A percentile compares a stretch with the other conserved stretches of the same genome.
Evolutionary conservation across 192 early-diverging fungal species (phyloP).

Genomic region (Linnemannia zychae): DNA sequence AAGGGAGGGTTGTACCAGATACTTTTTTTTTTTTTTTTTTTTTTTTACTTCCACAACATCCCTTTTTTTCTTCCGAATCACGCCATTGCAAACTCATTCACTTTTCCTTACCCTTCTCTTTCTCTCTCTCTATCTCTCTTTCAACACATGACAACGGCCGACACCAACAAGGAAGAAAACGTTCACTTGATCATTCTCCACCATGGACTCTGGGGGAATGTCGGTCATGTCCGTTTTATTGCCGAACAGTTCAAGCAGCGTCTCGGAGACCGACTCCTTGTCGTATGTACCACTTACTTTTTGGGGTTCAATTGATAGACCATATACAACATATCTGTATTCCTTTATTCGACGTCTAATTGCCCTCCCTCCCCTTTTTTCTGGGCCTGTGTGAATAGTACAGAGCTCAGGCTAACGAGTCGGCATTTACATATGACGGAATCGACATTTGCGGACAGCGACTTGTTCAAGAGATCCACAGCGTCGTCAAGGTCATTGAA

Average conservation of each 20-base stretch:
- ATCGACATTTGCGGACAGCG: conserved; percentile 67
- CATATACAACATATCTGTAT: neutral
- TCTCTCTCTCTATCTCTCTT: neutral
- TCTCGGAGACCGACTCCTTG: conserved; percentile 43
- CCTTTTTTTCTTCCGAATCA: neutral
- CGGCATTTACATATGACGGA: conserved; percentile 67
- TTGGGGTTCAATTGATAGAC: neutral
- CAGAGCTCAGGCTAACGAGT: conserved; percentile 59
- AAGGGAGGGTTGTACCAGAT: neutral
- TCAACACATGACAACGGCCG: neutral
- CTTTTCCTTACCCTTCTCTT: neutral
- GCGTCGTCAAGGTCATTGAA: conserved; percentile 30
- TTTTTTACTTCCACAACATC: neutral
- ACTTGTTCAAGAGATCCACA: conserved; percentile 59
- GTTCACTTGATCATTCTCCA: conserved; percentile 71
- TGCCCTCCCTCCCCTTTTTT: neutral
- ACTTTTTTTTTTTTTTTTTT: neutral
- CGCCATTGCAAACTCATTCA: neutral
- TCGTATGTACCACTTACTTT: conserved; percentile 7
- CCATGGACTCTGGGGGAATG: conserved; percentile 77
- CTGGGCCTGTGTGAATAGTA: conserved; percentile 40
- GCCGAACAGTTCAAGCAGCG: conserved; percentile 56
- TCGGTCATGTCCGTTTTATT: conserved; percentile 64
- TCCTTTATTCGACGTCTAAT: neutral
- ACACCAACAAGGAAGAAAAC: neutral